Evolutionary conservation across 2,329 filamentous ascomycete species (phyloP), one percentile per base, ranked within the genome.

Genomic region (Myrmaecium sp.): DNA sequence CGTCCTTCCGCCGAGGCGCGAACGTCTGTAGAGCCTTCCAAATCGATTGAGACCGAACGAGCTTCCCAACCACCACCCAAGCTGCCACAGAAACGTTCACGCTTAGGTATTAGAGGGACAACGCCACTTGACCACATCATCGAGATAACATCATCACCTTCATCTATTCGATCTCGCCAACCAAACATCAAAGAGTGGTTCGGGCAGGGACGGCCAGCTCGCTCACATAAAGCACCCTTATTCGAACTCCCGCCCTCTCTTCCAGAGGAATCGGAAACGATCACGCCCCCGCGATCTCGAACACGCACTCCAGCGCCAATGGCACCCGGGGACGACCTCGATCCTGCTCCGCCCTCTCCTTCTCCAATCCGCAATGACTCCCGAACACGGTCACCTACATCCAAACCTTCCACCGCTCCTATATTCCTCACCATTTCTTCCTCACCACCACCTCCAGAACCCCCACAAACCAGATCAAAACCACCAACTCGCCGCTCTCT

Each of bases 281-380:
- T n/a, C n/a, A n/a, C n/a, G n/a, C 8, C 12, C 8, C 13, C 8
- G 8, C 12, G 22, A 8, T 24, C 22, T 24, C 8, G 7, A 8
- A 13, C 7, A 8, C 12, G 32, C 7, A 25, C 32, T 20, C 25
- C 31, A 16, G 27, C 29, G 9, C 37, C 38, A 11, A 28, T n/a
- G n/a, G 24, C 24, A 6, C 9, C 14, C 8, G 8, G 9, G 24
- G n/a, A 26, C 6, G 31, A 33, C 14, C 26, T 44, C 4, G 43
- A 49, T 17, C 41, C 42, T 3, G 31, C 48, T 8, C 45, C 49
- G 19, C 31, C 49, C 21, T 49, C 47, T 3, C 28, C 44, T 5
- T 44, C 44, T 1, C 39, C 44, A 6, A 40, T 42, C 6, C 26
- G 18, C 13, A 27, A 22, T 27, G 8, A 26, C 21, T 17, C 25